These are phyloP conservation scores for Saprolegnia diclina DNA, from an alignment of 352 stramenopile genomes.

Conservation along the genomic window DNA sequence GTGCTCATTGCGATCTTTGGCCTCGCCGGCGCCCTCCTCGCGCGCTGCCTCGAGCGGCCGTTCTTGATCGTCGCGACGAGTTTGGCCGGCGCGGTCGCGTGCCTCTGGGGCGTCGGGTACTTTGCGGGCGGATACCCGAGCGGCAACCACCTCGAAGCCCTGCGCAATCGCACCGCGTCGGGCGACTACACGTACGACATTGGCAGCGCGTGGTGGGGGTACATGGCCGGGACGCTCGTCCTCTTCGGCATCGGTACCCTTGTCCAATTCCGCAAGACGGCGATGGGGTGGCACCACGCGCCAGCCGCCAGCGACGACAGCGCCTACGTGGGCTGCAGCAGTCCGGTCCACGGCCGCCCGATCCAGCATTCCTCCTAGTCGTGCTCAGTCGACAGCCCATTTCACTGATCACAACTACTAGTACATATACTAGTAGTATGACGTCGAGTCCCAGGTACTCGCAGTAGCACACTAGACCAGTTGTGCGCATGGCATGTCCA, in stretches of 20 bases:
- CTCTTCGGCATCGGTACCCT: slow-evolving; percentile 49
- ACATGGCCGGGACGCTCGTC: slow-evolving; percentile 50
- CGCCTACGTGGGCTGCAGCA: not conserved
- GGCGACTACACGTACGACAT: slow-evolving; percentile 58
- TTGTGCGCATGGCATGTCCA: no score
- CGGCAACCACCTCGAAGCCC: slow-evolving; percentile 44
- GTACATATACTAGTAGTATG: no score
- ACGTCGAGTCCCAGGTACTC: no score
- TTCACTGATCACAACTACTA: no score
- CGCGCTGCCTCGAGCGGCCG: slow-evolving; percentile 41
- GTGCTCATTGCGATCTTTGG: slow-evolving; percentile 42
- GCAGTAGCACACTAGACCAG: no score
- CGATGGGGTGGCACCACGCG: slow-evolving; percentile 15
- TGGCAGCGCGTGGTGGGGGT: slow-evolving; percentile 64
- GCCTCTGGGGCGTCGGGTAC: slow-evolving; percentile 52
- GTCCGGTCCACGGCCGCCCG: not conserved
- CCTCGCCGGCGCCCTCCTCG: slow-evolving; percentile 40
- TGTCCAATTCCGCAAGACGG: slow-evolving; percentile 35
- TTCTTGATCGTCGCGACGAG: slow-evolving; percentile 54
- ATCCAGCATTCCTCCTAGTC: not conserved
- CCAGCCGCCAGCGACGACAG: not conserved
- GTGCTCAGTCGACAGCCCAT: no score
- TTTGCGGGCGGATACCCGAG: slow-evolving; percentile 63
- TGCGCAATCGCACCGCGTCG: slow-evolving; percentile 34
- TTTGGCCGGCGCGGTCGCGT: slow-evolving; percentile 40